Base-by-base conservation (phyloP, 176 grass and related monocot genomes). In the Melocanna baccifera region DNA sequence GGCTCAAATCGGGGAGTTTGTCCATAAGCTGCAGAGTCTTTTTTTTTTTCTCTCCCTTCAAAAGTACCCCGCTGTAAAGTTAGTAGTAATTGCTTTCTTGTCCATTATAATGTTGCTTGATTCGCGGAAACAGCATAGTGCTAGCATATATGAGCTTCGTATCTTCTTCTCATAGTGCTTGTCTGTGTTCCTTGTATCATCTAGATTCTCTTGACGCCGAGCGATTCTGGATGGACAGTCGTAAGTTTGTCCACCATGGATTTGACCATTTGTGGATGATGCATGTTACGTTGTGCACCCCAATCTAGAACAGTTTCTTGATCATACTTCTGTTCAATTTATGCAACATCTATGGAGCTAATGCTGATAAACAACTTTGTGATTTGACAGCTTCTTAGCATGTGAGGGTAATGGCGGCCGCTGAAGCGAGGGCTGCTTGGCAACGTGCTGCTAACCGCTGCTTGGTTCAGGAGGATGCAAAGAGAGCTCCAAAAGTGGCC, bases 401-500 rank as follows among this genome's bases (percentile, higher is more conserved):
- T 85, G 91, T 28, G 83, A 75, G 55, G 76, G 67, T 66, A 56
- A 99, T 99, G 97, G 91, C 97, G 3, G 97, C 93, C 58, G 97
- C 93, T 47, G 97, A 99, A 94, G 93, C 93, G 26, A 91, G 97
- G 80, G 93, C 97, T 75, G 90, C 89, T 51, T 99, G 93, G 97
- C 97, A 99, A 84, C 97, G 91, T 6, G 86, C 96, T 7, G 89
- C 84, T 19, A 99, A 99, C 68, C 93, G 97, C 20, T 96, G 86
- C 86, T 20, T 96, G 29, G 90, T 96, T 75, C 97, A 96, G 76
- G 97, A 99, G 74, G 97, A 99, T 36, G 93, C 93, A 30, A 99
- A 99, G 84, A 81, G 96, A 66, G 93, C 93, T 66, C 96, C 93
- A 10, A 96, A 96, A 59, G 37, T 99, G 15, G 83, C 89, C 12